Conservation (phyloP, 805 yeast genomes). For the Ogataea nitratoaversa region DNA sequence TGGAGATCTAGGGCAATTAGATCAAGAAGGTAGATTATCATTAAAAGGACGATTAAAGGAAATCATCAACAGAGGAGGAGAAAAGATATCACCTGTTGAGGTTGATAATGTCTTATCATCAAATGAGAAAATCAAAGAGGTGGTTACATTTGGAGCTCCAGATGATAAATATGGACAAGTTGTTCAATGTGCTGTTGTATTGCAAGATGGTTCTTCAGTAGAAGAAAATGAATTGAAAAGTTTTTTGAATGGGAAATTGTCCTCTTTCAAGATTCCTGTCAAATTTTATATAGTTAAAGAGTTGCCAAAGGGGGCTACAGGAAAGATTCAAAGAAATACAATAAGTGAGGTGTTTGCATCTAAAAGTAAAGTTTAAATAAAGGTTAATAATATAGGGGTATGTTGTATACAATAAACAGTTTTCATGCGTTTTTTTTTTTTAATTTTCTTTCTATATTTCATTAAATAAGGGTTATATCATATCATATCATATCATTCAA, state of each 20-base stretch:
- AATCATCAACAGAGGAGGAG: conserved; percentile 74
- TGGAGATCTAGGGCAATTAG: conserved; percentile 70
- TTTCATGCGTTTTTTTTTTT: not conserved
- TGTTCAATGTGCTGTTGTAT: conserved; percentile 66
- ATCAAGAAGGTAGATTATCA: conserved; percentile 52
- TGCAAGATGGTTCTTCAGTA: conserved; percentile 36
- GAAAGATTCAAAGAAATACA: conserved; percentile 66
- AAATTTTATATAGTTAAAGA: conserved; percentile 53
- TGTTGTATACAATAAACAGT: too few species aligned
- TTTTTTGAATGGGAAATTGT: conserved; percentile 42
- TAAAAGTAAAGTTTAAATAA: conserved; percentile 29
- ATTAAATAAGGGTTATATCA: too few species aligned
- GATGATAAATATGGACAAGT: conserved; percentile 68
- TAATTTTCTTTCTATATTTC: too few species aligned
- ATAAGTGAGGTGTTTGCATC: conserved; percentile 50
- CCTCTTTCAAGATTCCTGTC: conserved; percentile 59
- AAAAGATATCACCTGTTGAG: conserved; percentile 71
- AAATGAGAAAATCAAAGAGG: conserved; percentile 62
- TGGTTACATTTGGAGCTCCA: conserved; percentile 65
- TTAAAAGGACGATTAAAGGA: conserved; percentile 73
- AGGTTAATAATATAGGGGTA: not conserved
- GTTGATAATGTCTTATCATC: conserved; percentile 57
- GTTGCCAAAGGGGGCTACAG: conserved; percentile 75
- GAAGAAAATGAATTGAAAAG: conserved; percentile 41
- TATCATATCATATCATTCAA: too few species aligned